These are phyloP conservation scores for Aspergillus viridinutans DNA, from an alignment of 2,329 filamentous ascomycete genomes.

Conservation along the genomic window DNA sequence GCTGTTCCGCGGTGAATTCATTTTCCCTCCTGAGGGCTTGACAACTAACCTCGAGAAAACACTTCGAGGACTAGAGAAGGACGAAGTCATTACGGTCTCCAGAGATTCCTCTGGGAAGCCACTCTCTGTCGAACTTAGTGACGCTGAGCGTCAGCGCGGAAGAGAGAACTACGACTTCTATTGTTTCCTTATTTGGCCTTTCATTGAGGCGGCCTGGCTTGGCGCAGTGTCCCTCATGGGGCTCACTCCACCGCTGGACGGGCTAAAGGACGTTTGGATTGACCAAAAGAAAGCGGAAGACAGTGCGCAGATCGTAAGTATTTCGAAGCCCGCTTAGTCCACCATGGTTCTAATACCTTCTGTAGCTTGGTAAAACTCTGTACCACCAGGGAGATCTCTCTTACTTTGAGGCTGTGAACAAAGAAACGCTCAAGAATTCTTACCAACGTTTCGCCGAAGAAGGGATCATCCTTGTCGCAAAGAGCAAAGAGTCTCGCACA, in stretches of 20 bases:
- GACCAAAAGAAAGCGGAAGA: constrained; percentile 73
- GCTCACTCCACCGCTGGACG: constrained; percentile 65
- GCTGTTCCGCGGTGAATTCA: constrained; percentile 93
- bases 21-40: constrained; percentile 85
- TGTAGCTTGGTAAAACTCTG: constrained; percentile 82
- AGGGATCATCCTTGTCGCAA: constrained; percentile 74
- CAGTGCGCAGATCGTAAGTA: constrained; percentile 69
- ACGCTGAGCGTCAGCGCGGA: constrained; percentile 70
- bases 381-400: constrained; percentile 96
- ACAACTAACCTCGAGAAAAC: constrained; percentile 76
- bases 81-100: constrained; percentile 69
- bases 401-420: constrained; percentile 98
- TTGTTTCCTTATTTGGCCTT: constrained; percentile 97
- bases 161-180: constrained; percentile 98
- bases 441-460: constrained; percentile 87
- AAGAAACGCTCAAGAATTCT: constrained; percentile 92
- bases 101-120: constrained; percentile 51
- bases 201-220: constrained; percentile 92
- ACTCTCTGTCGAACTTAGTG: constrained; percentile 69
- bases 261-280: constrained; percentile 68
- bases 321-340: no score
- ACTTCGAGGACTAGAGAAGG: constrained; percentile 69
- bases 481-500: constrained; percentile 52
- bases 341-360: constrained; percentile 11
- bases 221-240: constrained; percentile 85